Conservation (phyloP, 2,329 filamentous ascomycete species). For the Exophiala phaeomuriformis region DNA sequence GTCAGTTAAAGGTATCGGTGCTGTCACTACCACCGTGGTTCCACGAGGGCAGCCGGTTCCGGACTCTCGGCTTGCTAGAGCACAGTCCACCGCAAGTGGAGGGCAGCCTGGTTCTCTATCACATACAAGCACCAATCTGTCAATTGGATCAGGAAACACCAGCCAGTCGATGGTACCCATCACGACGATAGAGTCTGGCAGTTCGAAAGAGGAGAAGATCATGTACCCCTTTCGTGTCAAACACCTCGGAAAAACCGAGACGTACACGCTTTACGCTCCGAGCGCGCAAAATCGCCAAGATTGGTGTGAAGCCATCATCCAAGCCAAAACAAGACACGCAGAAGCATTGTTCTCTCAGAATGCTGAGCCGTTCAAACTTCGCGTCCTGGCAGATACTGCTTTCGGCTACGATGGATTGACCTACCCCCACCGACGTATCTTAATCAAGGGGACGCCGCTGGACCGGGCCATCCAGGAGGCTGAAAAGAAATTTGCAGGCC, state of each 20-base stretch:
- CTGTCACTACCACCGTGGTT: conserved; percentile 53
- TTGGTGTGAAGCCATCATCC: conserved; percentile 89
- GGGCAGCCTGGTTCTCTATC: conserved; percentile 44
- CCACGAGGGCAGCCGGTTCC: conserved; percentile 34
- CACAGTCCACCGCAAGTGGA: conserved; percentile 46
- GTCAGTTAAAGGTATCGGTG: conserved; percentile 60
- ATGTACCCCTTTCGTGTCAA: conserved; percentile 94
- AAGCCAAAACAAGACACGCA: conserved; percentile 90
- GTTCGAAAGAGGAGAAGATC: conserved; percentile 66
- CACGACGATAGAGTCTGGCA: conserved; percentile 42
- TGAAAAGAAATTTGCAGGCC: conserved; percentile 61
- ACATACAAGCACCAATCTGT: conserved; percentile 62
- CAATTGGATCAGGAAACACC: conserved; percentile 51
- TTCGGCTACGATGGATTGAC: conserved; percentile 67
- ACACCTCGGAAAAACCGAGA: conserved; percentile 79
- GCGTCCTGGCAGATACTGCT: conserved; percentile 84
- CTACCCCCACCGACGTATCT: conserved; percentile 49
- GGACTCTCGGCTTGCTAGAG: conserved; percentile 47
- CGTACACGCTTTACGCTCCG: conserved; percentile 82
- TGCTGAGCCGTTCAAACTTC: conserved; percentile 86
- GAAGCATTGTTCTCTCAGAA: conserved; percentile 84
- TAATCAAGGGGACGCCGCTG: conserved; percentile 83
- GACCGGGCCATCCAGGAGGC: conserved; percentile 86
- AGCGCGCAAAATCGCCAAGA: conserved; percentile 67
- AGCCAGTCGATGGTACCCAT: conserved; percentile 42